Base-by-base conservation (phyloP, 2,329 filamentous ascomycete species). In the Aspergillus ochraceoroseus region DNA sequence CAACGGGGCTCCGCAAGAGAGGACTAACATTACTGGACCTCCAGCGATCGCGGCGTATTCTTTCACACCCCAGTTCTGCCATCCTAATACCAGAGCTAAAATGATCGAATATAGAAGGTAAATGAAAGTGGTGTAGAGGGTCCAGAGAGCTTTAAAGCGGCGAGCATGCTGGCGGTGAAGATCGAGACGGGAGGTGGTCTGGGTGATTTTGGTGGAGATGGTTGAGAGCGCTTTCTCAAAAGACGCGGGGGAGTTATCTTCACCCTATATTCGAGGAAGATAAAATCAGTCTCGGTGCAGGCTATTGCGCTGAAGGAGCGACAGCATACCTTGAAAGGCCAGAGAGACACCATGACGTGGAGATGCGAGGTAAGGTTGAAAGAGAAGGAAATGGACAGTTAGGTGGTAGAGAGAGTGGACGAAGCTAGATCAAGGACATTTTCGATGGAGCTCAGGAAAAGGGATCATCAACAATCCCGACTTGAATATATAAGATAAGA, bases 191-290 rank as follows among this genome's bases (percentile, higher is more conserved):
- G 82, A 70, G 54, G 84, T 84, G 2, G 83, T 80, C 48, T 80
- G 76, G 27, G 82, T 74, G 63, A 98, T 95, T 68, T 92, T 95
- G 37, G 73, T 72, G 7, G 89, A 85, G 31, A 98, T 78, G 15
- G 79, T 75, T 7, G 87, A 86, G 19, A 98, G 80, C 2, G 83
- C 80, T 72, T 89, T 95, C 70, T 98, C 92, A 61, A 96, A 98
- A 3, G 83, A 86, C 36, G 88, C 89, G 17, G 92, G 84, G 51
- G 89, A 94, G 61, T 78, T 84, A 62, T 83, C 77, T 58, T 86
- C 77, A 66, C 79, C 78, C 87, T 94, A 56, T n/a, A n/a, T n/a
- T n/a, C 14, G 41, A 37, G 14, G 32, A 32, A 31, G 32, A 37
- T 32, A 41, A 37, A 4, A 13, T 39, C 20, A 17, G 19, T 8